Evolutionary conservation across 108 stramenopile genomes (phyloP).

Genomic region (Chaetoceros tenuissimus): DNA sequence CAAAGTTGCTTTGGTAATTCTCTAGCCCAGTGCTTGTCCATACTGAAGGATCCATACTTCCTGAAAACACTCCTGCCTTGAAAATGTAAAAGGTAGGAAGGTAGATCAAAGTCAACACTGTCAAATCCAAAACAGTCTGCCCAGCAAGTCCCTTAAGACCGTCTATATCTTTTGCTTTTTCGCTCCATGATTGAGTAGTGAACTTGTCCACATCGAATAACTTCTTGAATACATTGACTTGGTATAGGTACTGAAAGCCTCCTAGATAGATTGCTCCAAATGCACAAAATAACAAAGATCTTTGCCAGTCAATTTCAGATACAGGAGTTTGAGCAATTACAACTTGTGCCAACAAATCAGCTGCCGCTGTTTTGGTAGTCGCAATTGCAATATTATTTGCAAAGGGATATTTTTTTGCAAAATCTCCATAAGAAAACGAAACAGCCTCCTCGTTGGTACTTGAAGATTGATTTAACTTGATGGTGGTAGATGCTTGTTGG

Average conservation of each 20-base stretch:
- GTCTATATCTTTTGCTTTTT: conserved; percentile 39
- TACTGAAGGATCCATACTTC: conserved; percentile 29
- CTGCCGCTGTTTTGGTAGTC: conserved; percentile 41
- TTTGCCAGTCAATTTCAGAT: conserved; percentile 32
- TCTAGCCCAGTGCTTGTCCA: conserved; percentile 40
- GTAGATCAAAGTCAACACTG: conserved; percentile 42
- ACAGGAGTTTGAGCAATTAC: conserved; percentile 42
- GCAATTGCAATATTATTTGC: conserved; percentile 46
- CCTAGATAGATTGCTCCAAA: conserved; percentile 52
- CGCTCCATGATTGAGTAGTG: conserved; percentile 35
- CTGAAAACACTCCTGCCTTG: conserved; percentile 56
- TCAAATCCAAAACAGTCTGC: conserved; percentile 55
- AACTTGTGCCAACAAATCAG: conserved; percentile 43
- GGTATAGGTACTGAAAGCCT: conserved; percentile 64
- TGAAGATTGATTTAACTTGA: too few species aligned
- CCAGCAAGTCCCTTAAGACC: conserved; percentile 40
- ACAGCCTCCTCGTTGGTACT: background rate
- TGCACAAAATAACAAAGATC: conserved; percentile 34
- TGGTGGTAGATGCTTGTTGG: too few species aligned
- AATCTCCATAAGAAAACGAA: conserved; percentile 31
- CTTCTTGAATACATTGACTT: conserved; percentile 57
- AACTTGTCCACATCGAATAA: conserved; percentile 56
- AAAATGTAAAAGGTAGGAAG: conserved; percentile 66
- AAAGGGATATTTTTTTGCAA: conserved; percentile 34
- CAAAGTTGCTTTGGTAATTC: conserved; percentile 36